Conservation (phyloP, 2,329 filamentous ascomycete species). For the Tolypocladium paradoxum region DNA sequence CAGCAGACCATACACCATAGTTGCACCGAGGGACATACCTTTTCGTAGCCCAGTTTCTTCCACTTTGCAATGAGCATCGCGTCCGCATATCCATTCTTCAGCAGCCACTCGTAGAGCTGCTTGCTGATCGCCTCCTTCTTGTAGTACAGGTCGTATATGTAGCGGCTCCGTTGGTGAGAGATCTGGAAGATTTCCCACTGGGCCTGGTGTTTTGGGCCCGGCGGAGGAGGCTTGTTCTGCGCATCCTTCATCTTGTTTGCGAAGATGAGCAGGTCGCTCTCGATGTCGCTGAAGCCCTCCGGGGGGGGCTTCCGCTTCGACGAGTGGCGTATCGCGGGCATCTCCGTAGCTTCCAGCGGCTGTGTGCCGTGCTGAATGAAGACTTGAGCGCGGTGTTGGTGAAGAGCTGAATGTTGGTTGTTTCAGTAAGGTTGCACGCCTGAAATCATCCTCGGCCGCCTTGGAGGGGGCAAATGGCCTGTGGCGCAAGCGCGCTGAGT, state of each 20-base stretch:
- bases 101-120: conserved; percentile 84
- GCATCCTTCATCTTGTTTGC: conserved; percentile 91
- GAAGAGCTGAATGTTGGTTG: not conserved
- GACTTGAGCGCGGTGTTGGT: not conserved
- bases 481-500: conserved; percentile 7
- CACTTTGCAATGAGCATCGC: conserved; percentile 95
- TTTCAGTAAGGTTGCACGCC: not conserved
- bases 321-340: conserved; percentile 68
- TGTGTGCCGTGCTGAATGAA: not conserved
- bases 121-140: conserved; percentile 93
- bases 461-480: conserved; percentile 6
- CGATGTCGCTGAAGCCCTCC: conserved; percentile 79
- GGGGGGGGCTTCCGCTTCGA: conserved; percentile 74
- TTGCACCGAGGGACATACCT: conserved; percentile 45
- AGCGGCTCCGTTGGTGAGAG: conserved; percentile 79
- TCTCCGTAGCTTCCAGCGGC: conserved; percentile 21
- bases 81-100: conserved; percentile 96
- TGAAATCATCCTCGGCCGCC: conserved; percentile 6
- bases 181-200: conserved; percentile 98
- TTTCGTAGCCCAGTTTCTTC: conserved; percentile 99
- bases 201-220: conserved; percentile 74
- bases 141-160: conserved; percentile 97
- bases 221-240: conserved; percentile 76
- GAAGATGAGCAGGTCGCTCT: conserved; percentile 77
- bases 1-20: not conserved